Evolutionary conservation across 768 basidiomycete species (phyloP).

Genomic region (Mycena pura): DNA sequence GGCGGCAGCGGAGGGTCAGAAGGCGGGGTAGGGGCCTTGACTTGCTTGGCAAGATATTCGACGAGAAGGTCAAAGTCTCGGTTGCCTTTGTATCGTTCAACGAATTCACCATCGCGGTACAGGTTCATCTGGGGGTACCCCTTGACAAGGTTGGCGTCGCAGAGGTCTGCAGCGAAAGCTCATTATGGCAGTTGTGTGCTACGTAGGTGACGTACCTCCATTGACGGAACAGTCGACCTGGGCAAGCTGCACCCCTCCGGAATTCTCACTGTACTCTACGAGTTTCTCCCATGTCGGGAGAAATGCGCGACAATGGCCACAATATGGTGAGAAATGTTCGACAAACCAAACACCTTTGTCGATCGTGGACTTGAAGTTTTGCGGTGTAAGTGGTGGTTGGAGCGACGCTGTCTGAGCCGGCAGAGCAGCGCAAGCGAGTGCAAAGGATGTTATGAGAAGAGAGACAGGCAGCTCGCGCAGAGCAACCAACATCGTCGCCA

Average conservation of each 20-base stretch:
- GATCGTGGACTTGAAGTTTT: conserved; percentile 61
- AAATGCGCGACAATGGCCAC: conserved; percentile 79
- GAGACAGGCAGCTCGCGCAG: conserved; percentile 25
- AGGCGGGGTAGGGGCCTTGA: conserved; percentile 22
- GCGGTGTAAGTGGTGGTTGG: conserved; percentile 54
- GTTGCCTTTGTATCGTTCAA: conserved; percentile 61
- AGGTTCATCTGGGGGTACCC: conserved; percentile 82
- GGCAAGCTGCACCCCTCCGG: conserved; percentile 64
- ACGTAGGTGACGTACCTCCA: conserved; percentile 63
- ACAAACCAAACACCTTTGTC: conserved; percentile 77
- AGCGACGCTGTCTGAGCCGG: conserved; percentile 24
- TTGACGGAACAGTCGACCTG: conserved; percentile 83
- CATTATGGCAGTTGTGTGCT: neutral
- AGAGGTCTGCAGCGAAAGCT: conserved; percentile 72
- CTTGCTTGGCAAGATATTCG: conserved; percentile 59
- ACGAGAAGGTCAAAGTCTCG: conserved; percentile 63
- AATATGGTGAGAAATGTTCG: conserved; percentile 89
- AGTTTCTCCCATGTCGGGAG: conserved; percentile 84
- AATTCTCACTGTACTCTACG: conserved; percentile 54
- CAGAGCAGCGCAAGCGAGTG: conserved; percentile 25
- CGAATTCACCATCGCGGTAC: conserved; percentile 68
- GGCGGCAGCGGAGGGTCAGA: conserved; percentile 26
- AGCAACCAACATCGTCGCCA: conserved; percentile 9
- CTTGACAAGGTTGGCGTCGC: conserved; percentile 67
- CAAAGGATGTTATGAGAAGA: conserved; percentile 22